These are phyloP conservation scores for Bruguiera parviflora DNA, from an alignment of 345 rosid genomes.

Conservation along the genomic window DNA sequence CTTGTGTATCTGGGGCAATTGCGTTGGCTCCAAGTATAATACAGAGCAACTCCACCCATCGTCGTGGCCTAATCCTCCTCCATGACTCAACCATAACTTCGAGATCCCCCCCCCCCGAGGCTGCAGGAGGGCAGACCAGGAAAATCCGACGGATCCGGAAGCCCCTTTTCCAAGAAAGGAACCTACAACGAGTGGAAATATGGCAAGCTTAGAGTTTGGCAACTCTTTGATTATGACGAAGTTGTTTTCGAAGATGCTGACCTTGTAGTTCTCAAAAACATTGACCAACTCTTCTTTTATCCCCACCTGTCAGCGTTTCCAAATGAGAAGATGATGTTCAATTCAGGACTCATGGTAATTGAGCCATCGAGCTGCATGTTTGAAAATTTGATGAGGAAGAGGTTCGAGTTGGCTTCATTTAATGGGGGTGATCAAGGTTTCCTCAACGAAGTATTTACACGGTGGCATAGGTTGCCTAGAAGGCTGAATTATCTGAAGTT, in stretches of 20 bases:
- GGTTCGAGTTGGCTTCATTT: constrained; percentile 41
- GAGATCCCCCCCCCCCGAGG: constrained; percentile 34
- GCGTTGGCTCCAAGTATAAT: constrained; percentile 76
- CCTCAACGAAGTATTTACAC: constrained; percentile 65
- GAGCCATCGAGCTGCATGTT: constrained; percentile 83
- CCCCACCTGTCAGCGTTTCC: constrained; percentile 64
- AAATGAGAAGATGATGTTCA: constrained; percentile 46
- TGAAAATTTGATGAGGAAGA: constrained; percentile 46
- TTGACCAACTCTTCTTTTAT: constrained; percentile 51
- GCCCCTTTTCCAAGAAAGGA: constrained; percentile 46
- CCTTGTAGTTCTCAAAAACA: constrained; percentile 46
- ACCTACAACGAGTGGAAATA: constrained; percentile 91
- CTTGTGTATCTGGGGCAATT: constrained; percentile 88
- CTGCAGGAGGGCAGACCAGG: constrained; percentile 64
- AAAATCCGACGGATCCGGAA: constrained; percentile 51
- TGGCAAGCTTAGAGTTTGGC: constrained; percentile 83
- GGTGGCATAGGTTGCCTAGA: constrained; percentile 81
- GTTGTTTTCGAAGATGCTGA: constrained; percentile 76
- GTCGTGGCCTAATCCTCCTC: constrained; percentile 57
- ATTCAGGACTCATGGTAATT: constrained; percentile 79
- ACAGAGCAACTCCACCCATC: constrained; percentile 37
- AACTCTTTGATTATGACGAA: constrained; percentile 52
- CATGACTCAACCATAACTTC: constrained; percentile 48
- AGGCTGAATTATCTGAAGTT: constrained; percentile 51
- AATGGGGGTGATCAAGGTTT: constrained; percentile 95